Evolutionary conservation across 2,329 filamentous ascomycete species (phyloP), one percentile per base, ranked within the genome.

Genomic region (Tolypocladium pustulatum): DNA sequence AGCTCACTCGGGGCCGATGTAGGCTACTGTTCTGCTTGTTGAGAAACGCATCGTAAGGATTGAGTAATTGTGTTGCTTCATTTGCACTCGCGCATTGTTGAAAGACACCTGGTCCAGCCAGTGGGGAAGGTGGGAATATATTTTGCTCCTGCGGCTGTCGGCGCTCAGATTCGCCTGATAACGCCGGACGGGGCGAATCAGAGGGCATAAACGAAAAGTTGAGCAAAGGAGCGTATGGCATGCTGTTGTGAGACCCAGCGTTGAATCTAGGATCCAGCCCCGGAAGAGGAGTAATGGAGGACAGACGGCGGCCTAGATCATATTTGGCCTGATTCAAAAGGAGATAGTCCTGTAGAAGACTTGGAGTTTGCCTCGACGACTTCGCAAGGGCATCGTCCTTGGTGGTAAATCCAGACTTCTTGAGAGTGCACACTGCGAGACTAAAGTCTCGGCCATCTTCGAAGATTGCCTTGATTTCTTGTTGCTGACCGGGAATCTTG

Each of bases 371-470:
- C 22, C 51, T 54, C 22, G 34, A 17, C 46, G 22, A 17, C 27
- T 27, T 20, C 40, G 49, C 40, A 1, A 60, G 58, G 40, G 61
- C 59, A 27, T 61, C 57, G 4, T 67, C 62, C 36, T 61, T 61
- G 41, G 71, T 60, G 6, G 22, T 34, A 38, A 75, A 71, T 10
- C 69, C 68, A 15, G 66, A 62, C 56, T 67, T 71, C 38, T 68
- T 64, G 1, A 75, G 63, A 56, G 72, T 65, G 53, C 65, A 72
- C 5, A 69, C 63, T 1, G 68, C 60, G 20, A 74, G 57, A 30
- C 60, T 65, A 40, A 74, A 73, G 54, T 75, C 71, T 57, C 71
- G 65, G 5, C 56, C 61, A 10, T 70, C 63, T 10, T 66, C 63
- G 49, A 75, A 73, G 25, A 65, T 63, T 12, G 61, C 63, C 5